Evolutionary conservation across 768 basidiomycete genomes (phyloP).

Genomic region (Trametes elegans): DNA sequence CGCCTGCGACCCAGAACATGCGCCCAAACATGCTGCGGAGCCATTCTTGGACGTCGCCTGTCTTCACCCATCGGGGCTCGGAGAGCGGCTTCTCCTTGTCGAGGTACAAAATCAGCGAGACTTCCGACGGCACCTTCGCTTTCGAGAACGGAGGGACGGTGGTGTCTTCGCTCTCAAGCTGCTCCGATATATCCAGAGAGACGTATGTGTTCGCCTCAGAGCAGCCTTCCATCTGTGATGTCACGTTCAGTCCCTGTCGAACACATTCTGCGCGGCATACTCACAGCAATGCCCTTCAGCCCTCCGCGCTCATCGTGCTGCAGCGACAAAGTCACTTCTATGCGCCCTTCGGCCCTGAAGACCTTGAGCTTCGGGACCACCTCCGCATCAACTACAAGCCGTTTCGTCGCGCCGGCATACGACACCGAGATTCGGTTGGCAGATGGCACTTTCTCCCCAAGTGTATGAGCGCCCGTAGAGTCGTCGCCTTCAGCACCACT

Average conservation of each 20-base stretch:
- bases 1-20: conserved; percentile 84
- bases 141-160: conserved; percentile 76
- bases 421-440: conserved; percentile 92
- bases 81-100: conserved; percentile 88
- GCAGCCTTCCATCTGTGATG: conserved; percentile 65
- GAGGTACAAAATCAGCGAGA: conserved; percentile 73
- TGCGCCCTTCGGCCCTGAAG: conserved; percentile 77
- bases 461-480: conserved; percentile 13
- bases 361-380: conserved; percentile 81
- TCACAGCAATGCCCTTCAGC: conserved; percentile 75
- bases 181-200: conserved; percentile 48
- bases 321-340: conserved; percentile 74
- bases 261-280: conserved; percentile 23
- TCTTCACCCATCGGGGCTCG: conserved; percentile 96
- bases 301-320: conserved; percentile 52
- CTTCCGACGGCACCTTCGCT: conserved; percentile 46
- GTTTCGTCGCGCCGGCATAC: conserved; percentile 84
- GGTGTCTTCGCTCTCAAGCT: conserved; percentile 44
- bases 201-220: conserved; percentile 70
- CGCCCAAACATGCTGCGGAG: conserved; percentile 82
- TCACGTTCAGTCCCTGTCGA: not conserved
- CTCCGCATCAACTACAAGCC: conserved; percentile 87
- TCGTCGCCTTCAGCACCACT: not conserved
- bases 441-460: conserved; percentile 51
- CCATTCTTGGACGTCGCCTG: conserved; percentile 94